A percentile compares a stretch with the other conserved stretches of the same genome.
Conservation (phyloP, 129 eudicot genomes). For the Tanacetum coccineum region DNA sequence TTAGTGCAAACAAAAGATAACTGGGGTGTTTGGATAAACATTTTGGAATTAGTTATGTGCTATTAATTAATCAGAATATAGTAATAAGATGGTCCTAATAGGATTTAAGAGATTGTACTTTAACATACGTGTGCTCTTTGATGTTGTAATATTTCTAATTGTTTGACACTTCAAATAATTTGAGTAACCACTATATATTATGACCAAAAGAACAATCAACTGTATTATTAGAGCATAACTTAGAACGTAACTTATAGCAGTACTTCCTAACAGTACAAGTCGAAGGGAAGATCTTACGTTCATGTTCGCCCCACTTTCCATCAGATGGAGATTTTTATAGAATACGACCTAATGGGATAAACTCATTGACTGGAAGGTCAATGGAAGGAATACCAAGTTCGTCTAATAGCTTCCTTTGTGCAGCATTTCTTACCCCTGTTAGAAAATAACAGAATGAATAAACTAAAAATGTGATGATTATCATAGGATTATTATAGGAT, state of each 20-base stretch:
- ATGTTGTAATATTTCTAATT: too few relatives aligned
- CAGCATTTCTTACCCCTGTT: too few relatives aligned
- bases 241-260: background rate
- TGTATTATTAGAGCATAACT: too few relatives aligned
- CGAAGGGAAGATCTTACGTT: conserved; percentile 43
- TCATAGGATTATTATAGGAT: background rate
- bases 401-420: too few relatives aligned
- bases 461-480: background rate
- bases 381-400: conserved; percentile 91
- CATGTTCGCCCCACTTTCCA: conserved; percentile 99
- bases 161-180: too few relatives aligned
- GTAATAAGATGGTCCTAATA: too few relatives aligned
- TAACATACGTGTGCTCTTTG: too few relatives aligned
- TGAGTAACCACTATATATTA: too few relatives aligned
- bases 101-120: too few relatives aligned
- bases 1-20: background rate
- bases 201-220: too few relatives aligned
- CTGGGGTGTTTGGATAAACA: background rate
- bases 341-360: conserved; percentile 80
- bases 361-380: conserved; percentile 89
- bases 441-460: too few relatives aligned
- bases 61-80: background rate
- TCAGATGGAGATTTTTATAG: conserved; percentile 95
- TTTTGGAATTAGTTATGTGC: background rate
- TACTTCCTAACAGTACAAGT: background rate